A percentile compares a stretch with the other conserved stretches of the same genome.
Conservation (phyloP, 2,329 filamentous ascomycete genomes). For the Coniella vitis region DNA sequence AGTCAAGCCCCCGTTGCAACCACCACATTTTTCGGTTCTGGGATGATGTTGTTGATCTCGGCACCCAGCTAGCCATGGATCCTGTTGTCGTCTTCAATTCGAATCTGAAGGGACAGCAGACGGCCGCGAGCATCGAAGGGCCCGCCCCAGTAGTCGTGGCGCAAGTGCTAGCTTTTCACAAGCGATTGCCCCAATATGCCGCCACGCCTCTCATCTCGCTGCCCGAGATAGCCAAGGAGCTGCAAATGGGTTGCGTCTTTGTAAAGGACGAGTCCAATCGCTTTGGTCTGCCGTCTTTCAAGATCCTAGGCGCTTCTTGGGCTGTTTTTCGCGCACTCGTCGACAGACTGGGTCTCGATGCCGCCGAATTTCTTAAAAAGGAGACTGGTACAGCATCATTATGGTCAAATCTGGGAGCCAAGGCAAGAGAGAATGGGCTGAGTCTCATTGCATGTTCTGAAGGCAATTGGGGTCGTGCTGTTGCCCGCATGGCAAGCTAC, state of each 20-base stretch:
- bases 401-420: neutral
- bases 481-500: slow-evolving; percentile 59
- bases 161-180: slow-evolving; percentile 43
- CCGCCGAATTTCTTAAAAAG: neutral
- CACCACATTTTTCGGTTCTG: too few species aligned
- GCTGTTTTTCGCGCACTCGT: slow-evolving; percentile 54
- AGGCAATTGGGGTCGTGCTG: slow-evolving; percentile 70
- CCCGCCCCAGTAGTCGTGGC: neutral
- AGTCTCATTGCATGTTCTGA: slow-evolving; percentile 60
- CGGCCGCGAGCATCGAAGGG: neutral
- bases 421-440: slow-evolving; percentile 21
- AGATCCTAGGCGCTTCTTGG: slow-evolving; percentile 76
- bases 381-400: neutral
- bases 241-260: slow-evolving; percentile 52
- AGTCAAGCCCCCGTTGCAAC: too few species aligned
- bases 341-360: slow-evolving; percentile 32
- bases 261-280: slow-evolving; percentile 67
- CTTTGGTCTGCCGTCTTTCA: slow-evolving; percentile 68
- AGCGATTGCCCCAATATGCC: slow-evolving; percentile 47
- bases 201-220: slow-evolving; percentile 48
- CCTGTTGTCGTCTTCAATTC: too few species aligned
- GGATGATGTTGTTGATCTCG: too few species aligned
- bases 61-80: too few species aligned
- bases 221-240: slow-evolving; percentile 44
- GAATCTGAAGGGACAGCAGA: too few species aligned